phyloP scores from a whole-genome alignment of 805 yeast species.

The Torulaspora delbrueckii region DNA sequence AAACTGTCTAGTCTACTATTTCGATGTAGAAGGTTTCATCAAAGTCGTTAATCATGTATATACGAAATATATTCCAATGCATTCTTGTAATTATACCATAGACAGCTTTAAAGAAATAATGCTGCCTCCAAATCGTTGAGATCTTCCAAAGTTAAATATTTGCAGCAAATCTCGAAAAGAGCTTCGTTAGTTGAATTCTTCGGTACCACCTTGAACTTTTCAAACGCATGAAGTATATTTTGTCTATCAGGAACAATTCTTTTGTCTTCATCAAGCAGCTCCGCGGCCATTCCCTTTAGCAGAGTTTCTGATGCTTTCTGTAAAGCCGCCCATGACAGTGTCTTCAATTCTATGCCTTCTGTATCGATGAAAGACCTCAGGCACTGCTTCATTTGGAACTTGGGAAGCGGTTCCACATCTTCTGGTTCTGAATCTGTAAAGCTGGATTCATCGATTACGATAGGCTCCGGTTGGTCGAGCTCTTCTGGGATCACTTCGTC shows the following conservation, averaged over 20 bases:
- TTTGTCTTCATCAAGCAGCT: slow-evolving; percentile 9
- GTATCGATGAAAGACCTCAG: slow-evolving; percentile 4
- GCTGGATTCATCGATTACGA: background rate
- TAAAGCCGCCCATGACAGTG: slow-evolving; percentile 17
- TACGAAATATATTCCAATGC: background rate
- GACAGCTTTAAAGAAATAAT: slow-evolving; percentile 11
- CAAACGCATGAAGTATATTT: slow-evolving; percentile 14
- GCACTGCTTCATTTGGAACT: slow-evolving; percentile 5
- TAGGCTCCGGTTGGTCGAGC: background rate
- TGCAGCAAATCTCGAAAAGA: slow-evolving; percentile 25
- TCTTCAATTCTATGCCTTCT: slow-evolving; percentile 8
- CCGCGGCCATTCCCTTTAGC: slow-evolving; percentile 4
- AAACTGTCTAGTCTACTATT: background rate
- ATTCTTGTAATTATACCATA: background rate
- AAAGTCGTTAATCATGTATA: background rate
- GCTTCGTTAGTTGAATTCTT: slow-evolving; percentile 18
- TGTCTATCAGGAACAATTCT: slow-evolving; percentile 13
- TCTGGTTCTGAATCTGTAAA: slow-evolving; percentile 7
- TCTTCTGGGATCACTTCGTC: background rate
- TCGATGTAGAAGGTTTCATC: background rate
- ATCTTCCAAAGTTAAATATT: slow-evolving; percentile 27
- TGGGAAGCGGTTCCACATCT: slow-evolving; percentile 8
- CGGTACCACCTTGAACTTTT: slow-evolving; percentile 14
- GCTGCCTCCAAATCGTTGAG: slow-evolving; percentile 24
- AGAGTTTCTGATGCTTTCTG: slow-evolving; percentile 12